Evolutionary conservation across 208 protist genomes (phyloP), one percentile per base, ranked within the genome.

Genomic region (Trypanosoma conorhini): DNA sequence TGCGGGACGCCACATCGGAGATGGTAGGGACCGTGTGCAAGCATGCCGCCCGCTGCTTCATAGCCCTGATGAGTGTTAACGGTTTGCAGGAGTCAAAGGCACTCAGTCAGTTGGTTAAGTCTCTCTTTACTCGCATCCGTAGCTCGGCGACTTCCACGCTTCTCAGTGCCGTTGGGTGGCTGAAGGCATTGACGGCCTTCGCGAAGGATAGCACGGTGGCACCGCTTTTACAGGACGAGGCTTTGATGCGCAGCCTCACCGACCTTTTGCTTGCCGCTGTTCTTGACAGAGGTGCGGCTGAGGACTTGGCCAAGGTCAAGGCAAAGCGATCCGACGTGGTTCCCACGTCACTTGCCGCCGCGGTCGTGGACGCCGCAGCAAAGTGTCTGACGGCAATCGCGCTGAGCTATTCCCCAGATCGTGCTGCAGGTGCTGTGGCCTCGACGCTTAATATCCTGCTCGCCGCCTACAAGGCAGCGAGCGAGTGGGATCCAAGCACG

Each of bases 301-400:
- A 56, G n/a, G 74, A 75, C 48, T 50, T 48, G 7, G 48, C 54
- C 33, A 24, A 44, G 28, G 51, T 67, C 2, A 68, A 68, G 10
- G 28, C 62, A 59, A 64, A 64, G 35, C 26, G 12, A 22, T 24
- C n/a, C 10, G 68, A 64, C 10, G 21, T 58, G 22, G 48, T 64
- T 58, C 61, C 52, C 50, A 40, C 57, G 21, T 72, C 67, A 13
- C 8, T 60, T 22, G 51, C 62, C 19, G 46, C 30, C 9, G 56
- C 55, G 5, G 50, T 87, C 17, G 78, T 83, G 5, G 87, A 89
- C 54, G 79, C 75, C 35, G 71, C 80, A 0, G 77, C 84, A 44
- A 89, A 89, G 74, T 82, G 79, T 44, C 57, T 89, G 54, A 64
- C 70, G n/a, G 70, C 75, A 5, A 60, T 89, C 44, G 77, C 76